Conservation (phyloP, 164 flowering plant species). For the Piper longum region DNA sequence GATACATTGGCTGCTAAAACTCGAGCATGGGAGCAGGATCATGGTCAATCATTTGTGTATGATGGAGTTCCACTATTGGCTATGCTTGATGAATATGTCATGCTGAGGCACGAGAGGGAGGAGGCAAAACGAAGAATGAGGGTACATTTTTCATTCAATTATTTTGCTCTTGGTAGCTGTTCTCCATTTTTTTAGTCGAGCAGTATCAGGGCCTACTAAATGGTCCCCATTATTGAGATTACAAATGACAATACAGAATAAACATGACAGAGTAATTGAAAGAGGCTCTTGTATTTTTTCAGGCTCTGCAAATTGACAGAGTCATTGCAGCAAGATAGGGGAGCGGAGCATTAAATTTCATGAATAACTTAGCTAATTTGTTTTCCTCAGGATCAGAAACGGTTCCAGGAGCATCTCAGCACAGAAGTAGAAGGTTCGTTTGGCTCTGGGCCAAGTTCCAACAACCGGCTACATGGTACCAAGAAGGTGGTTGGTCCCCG, state of each 20-base stretch:
- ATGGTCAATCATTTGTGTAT: conserved; percentile 52
- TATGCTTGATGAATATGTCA: conserved; percentile 89
- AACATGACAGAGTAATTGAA: too few relatives aligned
- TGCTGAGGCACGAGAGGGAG: conserved; percentile 92
- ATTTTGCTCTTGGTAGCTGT: neutral
- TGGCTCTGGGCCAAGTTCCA: conserved; percentile 79
- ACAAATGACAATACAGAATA: too few relatives aligned
- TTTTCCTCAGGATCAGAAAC: conserved; percentile 65
- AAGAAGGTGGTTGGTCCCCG: conserved; percentile 78
- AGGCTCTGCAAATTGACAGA: too few relatives aligned
- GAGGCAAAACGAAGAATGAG: conserved; percentile 84
- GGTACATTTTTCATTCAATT: conserved; percentile 26
- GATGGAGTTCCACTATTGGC: conserved; percentile 96
- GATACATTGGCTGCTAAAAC: conserved; percentile 74
- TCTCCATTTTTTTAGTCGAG: too few relatives aligned
- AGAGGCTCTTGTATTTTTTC: too few relatives aligned
- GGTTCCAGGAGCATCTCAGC: conserved; percentile 58
- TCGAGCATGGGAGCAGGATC: conserved; percentile 89
- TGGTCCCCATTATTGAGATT: too few relatives aligned
- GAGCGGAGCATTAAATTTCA: too few relatives aligned
- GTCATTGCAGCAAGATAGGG: neutral
- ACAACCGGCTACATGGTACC: conserved; percentile 31
- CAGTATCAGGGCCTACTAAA: too few relatives aligned
- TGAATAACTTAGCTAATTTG: neutral
- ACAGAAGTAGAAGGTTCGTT: conserved; percentile 69